These are phyloP conservation scores for Clitoria ternatea DNA, from an alignment of 306 rosid species.

Conservation along the genomic window DNA sequence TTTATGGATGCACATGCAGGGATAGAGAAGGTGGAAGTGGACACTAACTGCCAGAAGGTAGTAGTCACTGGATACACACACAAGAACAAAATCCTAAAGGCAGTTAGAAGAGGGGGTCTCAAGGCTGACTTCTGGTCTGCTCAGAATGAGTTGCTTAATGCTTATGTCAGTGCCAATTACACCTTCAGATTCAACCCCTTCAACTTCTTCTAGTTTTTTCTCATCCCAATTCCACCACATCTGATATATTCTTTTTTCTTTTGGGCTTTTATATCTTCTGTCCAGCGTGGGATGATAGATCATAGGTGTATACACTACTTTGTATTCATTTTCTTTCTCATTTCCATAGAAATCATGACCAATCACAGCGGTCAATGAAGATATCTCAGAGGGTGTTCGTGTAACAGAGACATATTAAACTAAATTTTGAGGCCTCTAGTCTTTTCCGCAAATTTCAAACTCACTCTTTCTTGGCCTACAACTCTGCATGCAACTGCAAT, in stretches of 20 bases:
- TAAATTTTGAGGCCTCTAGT: constrained; percentile 7
- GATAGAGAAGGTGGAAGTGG: constrained; percentile 90
- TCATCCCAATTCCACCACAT: not conserved
- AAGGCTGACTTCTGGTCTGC: constrained; percentile 94
- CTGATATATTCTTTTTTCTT: not conserved
- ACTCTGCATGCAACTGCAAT: not conserved
- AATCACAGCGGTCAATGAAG: constrained; percentile 6
- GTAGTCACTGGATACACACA: constrained; percentile 69
- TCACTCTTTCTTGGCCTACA: not conserved
- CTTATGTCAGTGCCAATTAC: constrained; percentile 52
- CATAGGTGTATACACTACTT: constrained; percentile 10
- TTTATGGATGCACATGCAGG: constrained; percentile 39
- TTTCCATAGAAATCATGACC: constrained; percentile 18
- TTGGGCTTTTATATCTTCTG: not conserved
- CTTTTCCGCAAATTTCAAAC: not conserved
- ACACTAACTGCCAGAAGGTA: constrained; percentile 65
- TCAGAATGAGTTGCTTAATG: constrained; percentile 70
- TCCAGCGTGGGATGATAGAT: constrained; percentile 18
- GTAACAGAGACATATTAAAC: constrained; percentile 1
- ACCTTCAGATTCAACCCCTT: constrained; percentile 51
- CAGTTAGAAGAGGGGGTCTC: constrained; percentile 77
- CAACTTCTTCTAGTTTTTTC: constrained; percentile 54
- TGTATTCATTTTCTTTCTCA: not conserved
- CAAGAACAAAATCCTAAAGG: constrained; percentile 81
- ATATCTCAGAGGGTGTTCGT: not conserved